Evolutionary conservation across 768 basidiomycete genomes (phyloP), one percentile per base, ranked within the genome.

Genomic region (Pulveroboletus sp.): DNA sequence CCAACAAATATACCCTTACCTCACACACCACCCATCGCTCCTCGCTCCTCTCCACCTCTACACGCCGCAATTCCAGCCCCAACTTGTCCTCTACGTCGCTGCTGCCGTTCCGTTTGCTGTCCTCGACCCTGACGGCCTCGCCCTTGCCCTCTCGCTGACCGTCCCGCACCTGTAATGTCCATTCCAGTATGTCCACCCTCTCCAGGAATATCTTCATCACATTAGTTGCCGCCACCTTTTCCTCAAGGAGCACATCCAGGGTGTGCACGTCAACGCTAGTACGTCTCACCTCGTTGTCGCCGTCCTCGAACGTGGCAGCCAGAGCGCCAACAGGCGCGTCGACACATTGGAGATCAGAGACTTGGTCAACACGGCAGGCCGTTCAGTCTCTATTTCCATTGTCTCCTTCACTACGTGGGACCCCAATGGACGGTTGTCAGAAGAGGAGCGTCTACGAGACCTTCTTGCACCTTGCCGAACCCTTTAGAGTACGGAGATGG

Each of bases 121-220:
- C 21, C 21, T 21, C 21, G 21, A 21, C 21, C 21, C 21, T 21
- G 3, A 21, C 21, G 3, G 2, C 21, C 21, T 21, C 3, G 21
- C 21, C 21, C 21, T 21, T 21, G 2, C 21, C 21, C 3, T 21
- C 21, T 21, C 3, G 21, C n/a, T 11, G 35, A 2, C 9, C 32
- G 12, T 26, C 51, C 21, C 46, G 39, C 9, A 49, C 49, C 33
- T 48, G 36, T 38, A 63, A 26, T 5, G 49, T 40, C 52, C 33
- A 50, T 41, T 66, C 67, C 32, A 66, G 43, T 6, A 46, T 42
- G 27, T 53, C 60, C 8, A 69, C 65, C 8, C 63, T 52, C 41
- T 64, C 67, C 7, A 50, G 49, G 46, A 68, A 50, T 14, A 43
- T 48, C 24, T 42, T 52, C 24, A 52, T 54, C 6, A 41, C 56